Evolutionary conservation across 139 green algal species (phyloP).

Genomic region (Pleodorina starrii): DNA sequence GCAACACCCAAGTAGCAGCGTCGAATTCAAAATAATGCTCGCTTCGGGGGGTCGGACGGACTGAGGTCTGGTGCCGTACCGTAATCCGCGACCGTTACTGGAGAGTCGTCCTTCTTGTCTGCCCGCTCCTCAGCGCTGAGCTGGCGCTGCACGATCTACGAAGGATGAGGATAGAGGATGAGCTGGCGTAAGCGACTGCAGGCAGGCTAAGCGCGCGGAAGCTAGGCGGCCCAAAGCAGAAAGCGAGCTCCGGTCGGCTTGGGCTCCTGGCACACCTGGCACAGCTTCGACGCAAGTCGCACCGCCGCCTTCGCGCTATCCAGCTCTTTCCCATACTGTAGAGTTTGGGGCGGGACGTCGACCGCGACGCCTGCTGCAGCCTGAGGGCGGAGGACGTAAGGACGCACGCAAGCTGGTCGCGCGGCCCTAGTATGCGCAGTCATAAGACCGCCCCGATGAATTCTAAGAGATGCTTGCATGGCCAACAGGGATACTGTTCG

Average conservation of each 20-base stretch:
- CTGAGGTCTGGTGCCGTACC: too few species aligned
- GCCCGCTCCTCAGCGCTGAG: conserved; percentile 74
- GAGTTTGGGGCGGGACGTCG: not conserved
- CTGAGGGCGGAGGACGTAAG: not conserved
- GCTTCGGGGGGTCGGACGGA: too few species aligned
- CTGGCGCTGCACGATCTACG: conserved; percentile 80
- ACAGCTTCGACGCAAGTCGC: conserved; percentile 74
- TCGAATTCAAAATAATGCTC: too few species aligned
- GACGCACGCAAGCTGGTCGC: not conserved
- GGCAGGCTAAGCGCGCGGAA: not conserved
- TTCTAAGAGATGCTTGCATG: not conserved
- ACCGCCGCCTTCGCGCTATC: conserved; percentile 75
- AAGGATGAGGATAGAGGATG: not conserved
- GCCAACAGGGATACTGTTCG: not conserved
- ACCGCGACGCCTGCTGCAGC: not conserved
- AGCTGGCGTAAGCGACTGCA: not conserved
- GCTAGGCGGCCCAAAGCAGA: not conserved
- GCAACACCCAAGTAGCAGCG: too few species aligned
- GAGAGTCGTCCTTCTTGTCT: conserved; percentile 90
- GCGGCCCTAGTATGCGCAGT: not conserved
- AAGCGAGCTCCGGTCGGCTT: not conserved
- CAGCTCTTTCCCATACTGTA: conserved; percentile 64
- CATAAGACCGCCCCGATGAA: not conserved
- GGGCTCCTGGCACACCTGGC: too few species aligned
- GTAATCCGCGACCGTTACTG: conserved; percentile 97